Percentiles rank a stretch among this genome's conserved stretches.
phyloP scores from a whole-genome alignment of 2,329 filamentous ascomycete species.

The Diplocarpon rosae region DNA sequence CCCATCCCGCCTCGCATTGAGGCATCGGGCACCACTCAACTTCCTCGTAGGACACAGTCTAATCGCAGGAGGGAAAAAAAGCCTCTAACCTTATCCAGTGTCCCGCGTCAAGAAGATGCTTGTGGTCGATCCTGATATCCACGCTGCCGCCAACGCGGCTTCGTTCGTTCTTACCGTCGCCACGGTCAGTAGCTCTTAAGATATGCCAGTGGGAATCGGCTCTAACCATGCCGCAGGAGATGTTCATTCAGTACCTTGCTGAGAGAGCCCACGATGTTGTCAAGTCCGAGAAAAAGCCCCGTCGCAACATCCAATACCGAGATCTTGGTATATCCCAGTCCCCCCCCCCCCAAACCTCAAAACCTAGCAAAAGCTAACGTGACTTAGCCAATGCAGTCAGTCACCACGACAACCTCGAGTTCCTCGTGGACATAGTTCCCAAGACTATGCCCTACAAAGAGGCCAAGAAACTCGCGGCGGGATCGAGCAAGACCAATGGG shows the following conservation, averaged over 20 bases:
- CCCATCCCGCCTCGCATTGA: slow-evolving; percentile 72
- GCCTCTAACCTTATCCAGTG: slow-evolving; percentile 41
- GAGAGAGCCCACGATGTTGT: slow-evolving; percentile 78
- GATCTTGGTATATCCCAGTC: slow-evolving; percentile 55
- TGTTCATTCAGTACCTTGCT: slow-evolving; percentile 90
- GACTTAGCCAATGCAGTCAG: slow-evolving; percentile 66
- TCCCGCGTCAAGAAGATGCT: slow-evolving; percentile 96
- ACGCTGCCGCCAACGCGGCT: slow-evolving; percentile 82
- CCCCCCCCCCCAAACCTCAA: neutral
- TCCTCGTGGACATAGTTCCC: slow-evolving; percentile 82
- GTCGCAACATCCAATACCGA: slow-evolving; percentile 90
- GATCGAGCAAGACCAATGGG: slow-evolving; percentile 34
- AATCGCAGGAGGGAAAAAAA: neutral
- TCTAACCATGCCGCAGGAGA: slow-evolving; percentile 46
- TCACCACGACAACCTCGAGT: slow-evolving; percentile 88
- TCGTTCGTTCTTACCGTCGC: slow-evolving; percentile 89
- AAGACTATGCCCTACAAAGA: slow-evolving; percentile 74
- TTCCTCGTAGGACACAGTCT: slow-evolving; percentile 57
- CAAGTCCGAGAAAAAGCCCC: slow-evolving; percentile 82
- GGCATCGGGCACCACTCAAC: slow-evolving; percentile 71
- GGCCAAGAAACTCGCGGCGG: slow-evolving; percentile 41
- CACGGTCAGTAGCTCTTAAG: slow-evolving; percentile 44
- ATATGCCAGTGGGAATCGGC: neutral
- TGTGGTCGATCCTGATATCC: slow-evolving; percentile 73
- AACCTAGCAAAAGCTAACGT: slow-evolving; percentile 9